phyloP scores from a whole-genome alignment of 306 rosid species.

The Vachellia pachyceras region DNA sequence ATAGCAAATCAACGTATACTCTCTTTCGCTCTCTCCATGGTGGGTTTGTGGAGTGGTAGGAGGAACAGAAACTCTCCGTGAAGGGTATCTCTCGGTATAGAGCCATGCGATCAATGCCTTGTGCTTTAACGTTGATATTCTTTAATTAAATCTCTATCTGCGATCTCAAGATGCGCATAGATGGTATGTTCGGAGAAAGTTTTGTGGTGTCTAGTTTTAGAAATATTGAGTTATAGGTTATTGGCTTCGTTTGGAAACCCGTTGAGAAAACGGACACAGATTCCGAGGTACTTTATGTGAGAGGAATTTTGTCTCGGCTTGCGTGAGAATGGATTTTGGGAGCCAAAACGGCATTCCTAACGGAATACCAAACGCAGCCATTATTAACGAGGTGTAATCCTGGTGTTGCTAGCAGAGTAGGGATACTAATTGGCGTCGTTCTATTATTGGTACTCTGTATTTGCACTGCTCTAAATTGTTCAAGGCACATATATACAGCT shows the following conservation, averaged over 20 bases:
- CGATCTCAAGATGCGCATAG: constrained; percentile 24
- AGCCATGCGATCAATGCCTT: constrained; percentile 31
- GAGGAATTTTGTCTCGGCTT: too few relatives aligned
- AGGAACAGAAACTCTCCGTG: constrained; percentile 1
- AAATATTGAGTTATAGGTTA: not conserved
- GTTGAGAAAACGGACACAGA: too few relatives aligned
- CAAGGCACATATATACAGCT: constrained; percentile 4
- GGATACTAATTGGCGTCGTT: not conserved
- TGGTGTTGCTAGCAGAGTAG: not conserved
- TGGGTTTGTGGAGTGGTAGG: not conserved
- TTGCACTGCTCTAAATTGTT: not conserved
- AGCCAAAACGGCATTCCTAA: too few relatives aligned
- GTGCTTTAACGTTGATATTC: constrained; percentile 14
- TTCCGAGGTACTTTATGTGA: too few relatives aligned
- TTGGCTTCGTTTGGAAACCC: too few relatives aligned
- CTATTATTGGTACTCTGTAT: not conserved
- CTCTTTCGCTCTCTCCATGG: not conserved
- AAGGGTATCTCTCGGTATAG: constrained; percentile 47
- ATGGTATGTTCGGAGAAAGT: constrained; percentile 22
- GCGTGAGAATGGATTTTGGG: too few relatives aligned
- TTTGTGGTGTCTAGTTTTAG: constrained; percentile 39
- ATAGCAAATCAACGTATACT: not conserved
- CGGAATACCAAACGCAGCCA: too few relatives aligned
- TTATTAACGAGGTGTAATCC: not conserved
- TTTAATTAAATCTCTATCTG: constrained; percentile 19